Conservation (phyloP, 73 alveolate genomes). For the Symbiodinium natans region DNA sequence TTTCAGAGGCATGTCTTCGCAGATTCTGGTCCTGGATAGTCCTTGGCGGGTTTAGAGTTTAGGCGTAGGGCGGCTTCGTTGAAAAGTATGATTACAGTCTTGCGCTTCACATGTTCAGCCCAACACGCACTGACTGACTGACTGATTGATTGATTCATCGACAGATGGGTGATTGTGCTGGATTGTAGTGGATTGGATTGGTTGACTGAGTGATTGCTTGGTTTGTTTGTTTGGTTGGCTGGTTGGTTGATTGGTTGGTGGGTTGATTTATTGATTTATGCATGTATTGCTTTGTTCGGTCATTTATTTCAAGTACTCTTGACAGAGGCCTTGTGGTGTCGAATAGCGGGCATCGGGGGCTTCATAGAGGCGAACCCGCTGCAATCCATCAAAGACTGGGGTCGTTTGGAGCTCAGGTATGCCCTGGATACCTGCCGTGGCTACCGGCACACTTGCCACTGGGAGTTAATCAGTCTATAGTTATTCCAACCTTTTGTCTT, state of each 20-base stretch:
- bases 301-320: no score
- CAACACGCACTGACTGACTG: no score
- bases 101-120: no score
- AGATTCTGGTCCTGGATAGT: no score
- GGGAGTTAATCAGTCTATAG: not conserved
- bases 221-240: no score
- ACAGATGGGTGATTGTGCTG: not conserved
- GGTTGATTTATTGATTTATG: no score
- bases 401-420: not conserved
- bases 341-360: not conserved
- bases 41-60: no score
- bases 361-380: not conserved
- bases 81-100: no score
- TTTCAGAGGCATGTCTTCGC: not conserved
- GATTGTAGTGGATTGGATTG: not conserved
- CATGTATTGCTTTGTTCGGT: no score
- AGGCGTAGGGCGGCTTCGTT: no score
- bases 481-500: not conserved
- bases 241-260: no score
- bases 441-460: slow-evolving; percentile 1
- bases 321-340: not conserved
- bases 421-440: slow-evolving; percentile 6
- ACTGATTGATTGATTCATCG: no score
- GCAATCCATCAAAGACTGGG: not conserved
- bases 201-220: not conserved